phyloP scores from a whole-genome alignment of 768 basidiomycete genomes.

The Lactarius deliciosus region DNA sequence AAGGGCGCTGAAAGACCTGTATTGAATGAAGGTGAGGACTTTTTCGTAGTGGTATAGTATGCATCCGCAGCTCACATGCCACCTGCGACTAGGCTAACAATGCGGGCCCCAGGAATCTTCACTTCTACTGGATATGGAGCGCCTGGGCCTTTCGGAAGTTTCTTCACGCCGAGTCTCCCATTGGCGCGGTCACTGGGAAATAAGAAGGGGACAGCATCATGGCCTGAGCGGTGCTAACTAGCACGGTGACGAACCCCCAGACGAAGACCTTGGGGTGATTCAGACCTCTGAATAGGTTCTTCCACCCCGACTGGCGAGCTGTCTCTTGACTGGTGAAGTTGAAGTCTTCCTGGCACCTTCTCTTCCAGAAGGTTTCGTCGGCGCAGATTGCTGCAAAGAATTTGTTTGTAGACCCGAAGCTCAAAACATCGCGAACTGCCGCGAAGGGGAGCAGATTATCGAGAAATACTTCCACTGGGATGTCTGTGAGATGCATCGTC shows the following conservation, averaged over 20 bases:
- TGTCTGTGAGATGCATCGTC: slow-evolving; percentile 46
- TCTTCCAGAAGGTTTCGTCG: slow-evolving; percentile 81
- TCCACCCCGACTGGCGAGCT: slow-evolving; percentile 77
- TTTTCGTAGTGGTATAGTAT: background rate
- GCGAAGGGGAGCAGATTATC: slow-evolving; percentile 68
- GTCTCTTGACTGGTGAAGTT: slow-evolving; percentile 73
- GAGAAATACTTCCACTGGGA: slow-evolving; percentile 77
- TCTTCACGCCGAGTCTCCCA: slow-evolving; percentile 60
- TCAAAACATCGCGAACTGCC: slow-evolving; percentile 52
- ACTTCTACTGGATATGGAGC: slow-evolving; percentile 69
- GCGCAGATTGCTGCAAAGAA: slow-evolving; percentile 58
- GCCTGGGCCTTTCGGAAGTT: slow-evolving; percentile 41
- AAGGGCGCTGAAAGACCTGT: slow-evolving; percentile 84
- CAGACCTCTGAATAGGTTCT: slow-evolving; percentile 72
- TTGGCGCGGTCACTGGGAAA: slow-evolving; percentile 54
- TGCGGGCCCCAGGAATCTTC: slow-evolving; percentile 54
- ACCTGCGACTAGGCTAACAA: slow-evolving; percentile 74
- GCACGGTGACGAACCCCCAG: slow-evolving; percentile 53
- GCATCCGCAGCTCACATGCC: slow-evolving; percentile 61
- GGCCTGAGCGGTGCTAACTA: background rate
- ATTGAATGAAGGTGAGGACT: background rate
- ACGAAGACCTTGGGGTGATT: slow-evolving; percentile 51
- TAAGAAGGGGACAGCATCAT: background rate
- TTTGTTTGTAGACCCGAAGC: slow-evolving; percentile 60
- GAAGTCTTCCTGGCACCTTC: slow-evolving; percentile 65